A percentile compares a stretch with the other conserved stretches of the same genome.
These are phyloP conservation scores for Anthracocystis setariae DNA, from an alignment of 1,284 basidiomycete species.

Conservation along the genomic window DNA sequence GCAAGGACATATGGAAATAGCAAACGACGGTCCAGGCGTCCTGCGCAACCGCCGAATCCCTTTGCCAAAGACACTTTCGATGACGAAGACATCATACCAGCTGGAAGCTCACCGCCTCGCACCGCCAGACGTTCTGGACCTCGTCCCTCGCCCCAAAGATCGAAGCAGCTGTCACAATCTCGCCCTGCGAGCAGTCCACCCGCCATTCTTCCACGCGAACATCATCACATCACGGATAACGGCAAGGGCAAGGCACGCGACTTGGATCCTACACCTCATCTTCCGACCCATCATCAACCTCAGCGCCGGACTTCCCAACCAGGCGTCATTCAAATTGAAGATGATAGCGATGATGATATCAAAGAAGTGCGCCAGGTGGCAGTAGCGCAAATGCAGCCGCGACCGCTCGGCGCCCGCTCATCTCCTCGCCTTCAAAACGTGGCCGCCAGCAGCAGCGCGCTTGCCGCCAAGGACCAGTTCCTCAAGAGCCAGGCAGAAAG, in stretches of 20 bases:
- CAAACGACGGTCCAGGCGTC: neutral
- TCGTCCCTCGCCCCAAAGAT: neutral
- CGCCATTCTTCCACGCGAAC: neutral
- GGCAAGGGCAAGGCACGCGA: conserved; percentile 31
- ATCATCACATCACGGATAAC: neutral
- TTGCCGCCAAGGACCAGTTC: conserved; percentile 18
- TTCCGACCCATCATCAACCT: conserved; percentile 7
- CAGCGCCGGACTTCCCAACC: neutral
- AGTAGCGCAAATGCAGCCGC: neutral
- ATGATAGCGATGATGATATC: conserved; percentile 14
- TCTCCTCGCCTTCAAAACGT: neutral
- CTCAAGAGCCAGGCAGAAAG: neutral
- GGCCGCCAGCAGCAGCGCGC: conserved; percentile 3
- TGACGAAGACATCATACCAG: neutral
- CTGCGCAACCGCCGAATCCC: neutral
- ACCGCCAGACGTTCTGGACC: neutral
- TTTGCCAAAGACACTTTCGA: neutral
- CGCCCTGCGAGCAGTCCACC: neutral
- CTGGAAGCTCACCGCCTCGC: neutral
- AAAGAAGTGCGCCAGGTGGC: neutral
- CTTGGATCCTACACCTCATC: neutral
- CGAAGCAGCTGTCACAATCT: neutral
- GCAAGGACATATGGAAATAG: neutral
- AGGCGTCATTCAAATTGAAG: conserved; percentile 11
- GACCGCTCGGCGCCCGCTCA: neutral